A percentile compares a stretch with the other conserved stretches of the same genome.
Conservation (phyloP, 2,329 filamentous ascomycete genomes). For the Exophiala aquamarina region DNA sequence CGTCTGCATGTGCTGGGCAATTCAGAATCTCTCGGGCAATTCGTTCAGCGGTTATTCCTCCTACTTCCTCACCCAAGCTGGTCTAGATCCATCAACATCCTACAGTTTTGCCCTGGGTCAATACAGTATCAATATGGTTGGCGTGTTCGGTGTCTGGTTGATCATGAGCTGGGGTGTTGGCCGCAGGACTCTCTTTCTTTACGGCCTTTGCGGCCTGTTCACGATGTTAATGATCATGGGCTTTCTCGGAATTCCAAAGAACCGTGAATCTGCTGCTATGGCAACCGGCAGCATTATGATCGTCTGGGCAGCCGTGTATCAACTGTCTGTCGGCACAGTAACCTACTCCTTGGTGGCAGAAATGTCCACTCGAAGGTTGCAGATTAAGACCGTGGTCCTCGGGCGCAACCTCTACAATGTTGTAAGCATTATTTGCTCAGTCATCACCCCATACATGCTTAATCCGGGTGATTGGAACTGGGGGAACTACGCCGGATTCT, state of each 20-base stretch:
- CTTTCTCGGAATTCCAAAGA: conserved; percentile 73
- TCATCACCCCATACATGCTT: conserved; percentile 84
- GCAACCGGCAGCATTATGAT: conserved; percentile 86
- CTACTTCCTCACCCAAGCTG: conserved; percentile 51
- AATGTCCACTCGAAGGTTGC: conserved; percentile 75
- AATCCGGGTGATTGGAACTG: conserved; percentile 86
- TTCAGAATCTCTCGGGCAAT: conserved; percentile 66
- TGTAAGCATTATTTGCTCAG: conserved; percentile 75
- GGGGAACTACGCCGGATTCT: conserved; percentile 84
- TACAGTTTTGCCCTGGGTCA: conserved; percentile 50
- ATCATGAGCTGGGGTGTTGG: conserved; percentile 75
- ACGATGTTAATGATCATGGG: conserved; percentile 78
- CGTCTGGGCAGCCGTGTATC: conserved; percentile 77
- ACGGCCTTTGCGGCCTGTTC: conserved; percentile 71
- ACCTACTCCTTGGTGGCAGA: conserved; percentile 87
- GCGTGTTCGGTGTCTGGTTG: conserved; percentile 46
- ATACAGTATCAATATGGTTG: conserved; percentile 44
- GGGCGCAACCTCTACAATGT: conserved; percentile 80
- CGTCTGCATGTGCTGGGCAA: conserved; percentile 63
- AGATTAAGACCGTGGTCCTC: conserved; percentile 89
- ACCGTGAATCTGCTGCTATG: conserved; percentile 60
- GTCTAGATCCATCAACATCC: conserved; percentile 32
- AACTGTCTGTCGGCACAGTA: conserved; percentile 83
- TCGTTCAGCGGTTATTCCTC: conserved; percentile 65
- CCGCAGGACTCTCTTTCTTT: conserved; percentile 72